These are phyloP conservation scores for Pedinophyceae sp. DNA, from an alignment of 139 green algal species.

Conservation along the genomic window DNA sequence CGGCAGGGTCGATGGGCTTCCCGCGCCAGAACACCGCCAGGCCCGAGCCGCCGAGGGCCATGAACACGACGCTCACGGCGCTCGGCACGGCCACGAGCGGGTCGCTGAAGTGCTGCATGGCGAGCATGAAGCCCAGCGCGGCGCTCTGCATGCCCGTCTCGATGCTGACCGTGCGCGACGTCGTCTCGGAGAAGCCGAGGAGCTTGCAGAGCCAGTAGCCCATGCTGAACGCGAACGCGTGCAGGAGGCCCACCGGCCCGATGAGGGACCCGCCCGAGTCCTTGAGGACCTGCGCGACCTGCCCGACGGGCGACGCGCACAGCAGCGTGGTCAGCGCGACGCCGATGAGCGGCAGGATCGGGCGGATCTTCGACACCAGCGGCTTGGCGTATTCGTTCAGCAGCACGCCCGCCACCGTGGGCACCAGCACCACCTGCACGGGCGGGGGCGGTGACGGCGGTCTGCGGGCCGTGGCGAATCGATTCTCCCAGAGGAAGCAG, in stretches of 20 bases:
- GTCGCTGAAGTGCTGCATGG: conserved; percentile 49
- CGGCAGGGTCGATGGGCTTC: conserved; percentile 27
- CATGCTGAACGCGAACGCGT: conserved; percentile 36
- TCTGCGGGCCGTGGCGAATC: no score
- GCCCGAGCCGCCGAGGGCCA: conserved; percentile 36
- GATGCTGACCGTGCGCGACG: conserved; percentile 43
- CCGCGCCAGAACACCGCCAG: conserved; percentile 44
- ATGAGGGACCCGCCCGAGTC: conserved; percentile 7
- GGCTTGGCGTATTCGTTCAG: conserved; percentile 38
- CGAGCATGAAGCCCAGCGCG: conserved; percentile 51
- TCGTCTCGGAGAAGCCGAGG: conserved; percentile 37
- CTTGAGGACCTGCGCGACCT: conserved; percentile 28
- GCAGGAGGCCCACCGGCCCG: conserved; percentile 32
- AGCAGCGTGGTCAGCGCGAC: conserved; percentile 48
- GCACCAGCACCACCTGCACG: conserved; percentile 61
- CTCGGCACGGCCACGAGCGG: conserved; percentile 42
- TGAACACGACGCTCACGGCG: conserved; percentile 28
- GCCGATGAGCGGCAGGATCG: conserved; percentile 39
- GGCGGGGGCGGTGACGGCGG: no score
- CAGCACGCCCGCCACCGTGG: conserved; percentile 41
- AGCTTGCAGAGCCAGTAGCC: conserved; percentile 43
- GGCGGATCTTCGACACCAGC: conserved; percentile 31
- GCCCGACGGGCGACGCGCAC: conserved; percentile 36
- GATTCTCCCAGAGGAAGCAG: no score
- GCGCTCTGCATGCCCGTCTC: conserved; percentile 59